A percentile compares a stretch with the other conserved stretches of the same genome.
Evolutionary conservation across 352 stramenopile species (phyloP).

Genomic region (Globisporangium cystogenes): DNA sequence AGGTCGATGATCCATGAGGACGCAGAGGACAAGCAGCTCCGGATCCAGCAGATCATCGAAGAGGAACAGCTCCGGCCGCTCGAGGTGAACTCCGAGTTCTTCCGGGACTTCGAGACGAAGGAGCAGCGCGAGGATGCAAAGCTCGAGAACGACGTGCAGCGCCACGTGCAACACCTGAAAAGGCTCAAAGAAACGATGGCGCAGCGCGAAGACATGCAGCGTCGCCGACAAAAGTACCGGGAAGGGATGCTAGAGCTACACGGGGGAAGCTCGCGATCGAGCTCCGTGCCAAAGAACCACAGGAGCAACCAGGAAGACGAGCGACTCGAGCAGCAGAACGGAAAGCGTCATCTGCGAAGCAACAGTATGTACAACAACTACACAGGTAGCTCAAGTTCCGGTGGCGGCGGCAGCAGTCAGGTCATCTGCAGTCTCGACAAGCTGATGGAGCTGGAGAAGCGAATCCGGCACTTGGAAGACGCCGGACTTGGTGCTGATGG

Average conservation of each 20-base stretch:
- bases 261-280: conserved; percentile 17
- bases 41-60: conserved; percentile 90
- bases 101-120: conserved; percentile 73
- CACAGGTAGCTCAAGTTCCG: conserved; percentile 5
- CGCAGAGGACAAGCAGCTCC: conserved; percentile 77
- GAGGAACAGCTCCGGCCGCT: conserved; percentile 89
- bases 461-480: conserved; percentile 82
- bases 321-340: conserved; percentile 4
- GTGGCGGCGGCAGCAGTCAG: conserved; percentile 19
- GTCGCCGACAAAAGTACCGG: conserved; percentile 52
- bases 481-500: conserved; percentile 39
- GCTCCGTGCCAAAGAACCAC: conserved; percentile 19
- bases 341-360: conserved; percentile 11
- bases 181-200: conserved; percentile 66
- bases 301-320: conserved; percentile 49
- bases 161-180: conserved; percentile 84
- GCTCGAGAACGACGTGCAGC: conserved; percentile 83
- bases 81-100: conserved; percentile 87
- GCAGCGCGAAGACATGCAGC: conserved; percentile 57
- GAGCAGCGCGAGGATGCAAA: conserved; percentile 58
- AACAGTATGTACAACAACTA: conserved; percentile 32
- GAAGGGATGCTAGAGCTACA: conserved; percentile 57
- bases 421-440: conserved; percentile 81
- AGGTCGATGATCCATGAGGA: conserved; percentile 42
- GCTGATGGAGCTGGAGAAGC: conserved; percentile 87